These are phyloP conservation scores for Xylaria sp. DNA, from an alignment of 2,329 filamentous ascomycete genomes.

Conservation along the genomic window DNA sequence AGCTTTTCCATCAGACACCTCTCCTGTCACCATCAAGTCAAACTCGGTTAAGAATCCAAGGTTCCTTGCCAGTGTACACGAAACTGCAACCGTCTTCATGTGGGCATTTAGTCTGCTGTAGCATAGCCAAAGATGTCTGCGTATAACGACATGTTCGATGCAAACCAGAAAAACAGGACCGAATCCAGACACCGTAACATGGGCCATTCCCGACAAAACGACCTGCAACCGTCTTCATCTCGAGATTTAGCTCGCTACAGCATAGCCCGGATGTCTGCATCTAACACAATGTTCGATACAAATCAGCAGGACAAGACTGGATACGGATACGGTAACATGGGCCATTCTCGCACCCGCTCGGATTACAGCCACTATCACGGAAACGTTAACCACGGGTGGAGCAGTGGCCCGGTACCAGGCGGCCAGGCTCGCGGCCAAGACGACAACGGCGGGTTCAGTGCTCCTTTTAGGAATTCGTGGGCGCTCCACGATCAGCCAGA, in stretches of 20 bases:
- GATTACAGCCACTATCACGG: background rate
- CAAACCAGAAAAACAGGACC: background rate
- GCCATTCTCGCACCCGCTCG: background rate
- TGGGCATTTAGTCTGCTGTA: background rate
- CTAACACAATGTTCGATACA: background rate
- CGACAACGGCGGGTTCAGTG: background rate
- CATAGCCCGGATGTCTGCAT: background rate
- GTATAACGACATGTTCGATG: background rate
- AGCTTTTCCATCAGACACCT: background rate
- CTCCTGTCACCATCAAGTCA: background rate
- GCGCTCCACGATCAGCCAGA: background rate
- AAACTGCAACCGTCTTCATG: background rate
- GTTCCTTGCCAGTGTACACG: background rate
- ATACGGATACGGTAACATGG: background rate
- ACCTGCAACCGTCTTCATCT: background rate
- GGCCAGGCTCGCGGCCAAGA: background rate
- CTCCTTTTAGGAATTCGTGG: background rate
- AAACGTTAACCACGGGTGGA: too few species aligned
- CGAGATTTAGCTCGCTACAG: background rate
- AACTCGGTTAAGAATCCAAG: background rate
- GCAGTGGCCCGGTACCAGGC: background rate
- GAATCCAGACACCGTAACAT: background rate
- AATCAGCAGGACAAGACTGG: background rate
- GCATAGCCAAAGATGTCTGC: background rate
- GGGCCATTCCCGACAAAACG: background rate